Base-by-base conservation (phyloP, 768 basidiomycete genomes). In the Mycena crocata region DNA sequence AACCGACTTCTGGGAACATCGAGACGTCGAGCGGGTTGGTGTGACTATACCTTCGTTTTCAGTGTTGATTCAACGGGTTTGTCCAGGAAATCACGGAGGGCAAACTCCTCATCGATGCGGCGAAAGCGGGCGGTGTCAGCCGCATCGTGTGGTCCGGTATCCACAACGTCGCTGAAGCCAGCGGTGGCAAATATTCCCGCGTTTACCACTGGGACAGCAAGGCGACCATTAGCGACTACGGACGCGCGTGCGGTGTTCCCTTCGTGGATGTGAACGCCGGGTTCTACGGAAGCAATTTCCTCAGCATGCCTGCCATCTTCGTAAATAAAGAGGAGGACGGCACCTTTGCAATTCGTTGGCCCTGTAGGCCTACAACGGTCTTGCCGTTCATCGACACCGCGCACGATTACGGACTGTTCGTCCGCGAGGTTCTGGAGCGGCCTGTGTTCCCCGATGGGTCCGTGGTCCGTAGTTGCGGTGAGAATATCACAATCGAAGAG, bases 141-240 rank as follows among this genome's bases (percentile, higher is more conserved):
- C 26, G 54, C 46, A 56, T 64, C 46, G 48, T 64, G 54, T 64
- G 63, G 63, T 65, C 63, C 42, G 63, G 63, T 5, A 32, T 65
- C 28, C 26, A 26, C 1, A 40, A 32, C 56, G 19, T 58, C 55
- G 31, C n/a, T 12, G 28, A 55, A 13, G 10, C 35, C 35, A 57
- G 54, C n/a, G 55, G 55, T n/a, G 63, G 63, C n/a, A 65, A 65
- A 28, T 65, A 50, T 30, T 5, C 40, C 8, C 63, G 37, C n/a
- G 55, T 65, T 5, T 44, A 35, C n/a, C 63, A 65, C 37, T 65
- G 46, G 21, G 63, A 65, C 23, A 52, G 63, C 54, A 64, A 64
- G 55, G 63, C 63, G 6, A 23, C 26, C 24, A 28, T 50, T 19
- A 35, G 51, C 26, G 62, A 32, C 34, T 57, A 63, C 45, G 62